Conservation (phyloP, 306 rosid species). For the Malus fusca region DNA sequence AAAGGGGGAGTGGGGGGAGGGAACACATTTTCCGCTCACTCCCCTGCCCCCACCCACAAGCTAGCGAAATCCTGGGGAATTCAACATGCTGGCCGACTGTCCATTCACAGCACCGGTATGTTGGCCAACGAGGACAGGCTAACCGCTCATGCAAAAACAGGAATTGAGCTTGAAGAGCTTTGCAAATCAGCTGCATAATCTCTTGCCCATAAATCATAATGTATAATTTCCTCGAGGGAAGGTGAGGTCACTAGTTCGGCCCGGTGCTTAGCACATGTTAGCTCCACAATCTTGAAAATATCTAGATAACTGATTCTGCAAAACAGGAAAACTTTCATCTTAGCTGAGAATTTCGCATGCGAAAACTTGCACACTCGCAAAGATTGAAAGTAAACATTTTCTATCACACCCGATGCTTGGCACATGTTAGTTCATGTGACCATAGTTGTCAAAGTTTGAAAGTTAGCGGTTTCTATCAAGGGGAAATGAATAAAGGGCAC, state of each 20-base stretch:
- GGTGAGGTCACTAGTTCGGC: constrained; percentile 56
- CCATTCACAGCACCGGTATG: background rate
- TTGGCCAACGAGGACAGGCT: background rate
- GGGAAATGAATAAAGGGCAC: constrained; percentile 9
- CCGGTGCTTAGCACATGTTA: constrained; percentile 76
- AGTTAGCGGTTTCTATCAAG: background rate
- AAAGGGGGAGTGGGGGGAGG: background rate
- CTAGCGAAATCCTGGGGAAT: background rate
- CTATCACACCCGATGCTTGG: background rate
- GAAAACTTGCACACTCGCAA: background rate
- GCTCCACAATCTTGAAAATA: constrained; percentile 89
- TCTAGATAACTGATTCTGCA: constrained; percentile 86
- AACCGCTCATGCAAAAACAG: constrained; percentile 50
- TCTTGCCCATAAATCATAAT: constrained; percentile 86
- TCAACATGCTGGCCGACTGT: background rate
- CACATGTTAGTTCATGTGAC: background rate
- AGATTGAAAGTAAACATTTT: background rate
- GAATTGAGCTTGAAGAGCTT: constrained; percentile 31
- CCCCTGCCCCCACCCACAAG: background rate
- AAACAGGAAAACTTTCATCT: constrained; percentile 1
- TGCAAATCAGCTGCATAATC: constrained; percentile 63
- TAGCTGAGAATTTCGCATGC: background rate
- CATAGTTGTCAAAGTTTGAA: background rate
- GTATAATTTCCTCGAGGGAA: constrained; percentile 88
- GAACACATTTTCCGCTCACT: background rate